A percentile compares a stretch with the other conserved stretches of the same genome.
Evolutionary conservation across 2,329 filamentous ascomycete genomes (phyloP).

Genomic region (Orbilia brochopaga): DNA sequence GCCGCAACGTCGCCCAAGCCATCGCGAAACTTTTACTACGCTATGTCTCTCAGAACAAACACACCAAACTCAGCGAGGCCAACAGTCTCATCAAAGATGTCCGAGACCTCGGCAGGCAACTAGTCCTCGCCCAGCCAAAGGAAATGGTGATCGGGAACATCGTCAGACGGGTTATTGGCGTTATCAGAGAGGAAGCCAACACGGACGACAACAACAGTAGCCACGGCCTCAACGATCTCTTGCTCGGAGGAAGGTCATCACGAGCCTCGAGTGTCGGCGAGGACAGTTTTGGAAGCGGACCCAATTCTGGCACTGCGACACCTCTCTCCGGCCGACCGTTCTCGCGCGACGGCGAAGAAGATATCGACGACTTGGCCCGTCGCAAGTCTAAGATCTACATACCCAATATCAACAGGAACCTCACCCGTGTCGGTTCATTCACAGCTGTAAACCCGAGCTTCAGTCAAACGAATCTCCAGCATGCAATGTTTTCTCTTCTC

Average conservation of each 20-base stretch:
- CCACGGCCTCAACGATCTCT: conserved; percentile 22
- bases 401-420: conserved; percentile 15
- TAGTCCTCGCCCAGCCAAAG: conserved; percentile 82
- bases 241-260: conserved; percentile 32
- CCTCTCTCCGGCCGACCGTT: conserved; percentile 39
- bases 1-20: conserved; percentile 85
- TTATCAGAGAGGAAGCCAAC: conserved; percentile 89
- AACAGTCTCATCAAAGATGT: conserved; percentile 80
- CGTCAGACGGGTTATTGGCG: conserved; percentile 82
- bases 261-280: conserved; percentile 43
- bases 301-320: conserved; percentile 31
- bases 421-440: conserved; percentile 32
- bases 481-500: conserved; percentile 49
- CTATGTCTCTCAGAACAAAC: conserved; percentile 74
- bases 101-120: conserved; percentile 74
- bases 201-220: conserved; percentile 65
- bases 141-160: conserved; percentile 96
- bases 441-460: conserved; percentile 30
- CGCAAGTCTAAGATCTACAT: conserved; percentile 46
- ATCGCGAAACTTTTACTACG: conserved; percentile 87
- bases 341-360: conserved; percentile 42
- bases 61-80: conserved; percentile 73
- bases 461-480: conserved; percentile 36
- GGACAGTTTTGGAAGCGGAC: conserved; percentile 32
- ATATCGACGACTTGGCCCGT: conserved; percentile 35